Conservation (phyloP, 768 basidiomycete genomes). For the Tulasnella sp. region DNA sequence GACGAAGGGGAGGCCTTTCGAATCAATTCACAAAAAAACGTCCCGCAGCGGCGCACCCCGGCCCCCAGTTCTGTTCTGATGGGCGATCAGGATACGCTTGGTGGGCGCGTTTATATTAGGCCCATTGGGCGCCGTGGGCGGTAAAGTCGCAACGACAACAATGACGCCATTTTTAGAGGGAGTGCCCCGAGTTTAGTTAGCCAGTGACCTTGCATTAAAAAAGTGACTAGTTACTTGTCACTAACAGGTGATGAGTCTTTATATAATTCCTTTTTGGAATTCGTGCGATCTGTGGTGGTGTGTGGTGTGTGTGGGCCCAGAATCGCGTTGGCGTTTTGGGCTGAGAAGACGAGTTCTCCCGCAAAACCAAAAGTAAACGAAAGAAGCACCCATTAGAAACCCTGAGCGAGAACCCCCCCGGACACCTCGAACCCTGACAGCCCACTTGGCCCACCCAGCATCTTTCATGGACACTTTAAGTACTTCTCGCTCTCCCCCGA, state of each 20-base stretch:
- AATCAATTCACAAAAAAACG: not conserved
- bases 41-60: not conserved
- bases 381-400: not conserved
- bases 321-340: not conserved
- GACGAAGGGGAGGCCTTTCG: not conserved
- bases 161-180: not conserved
- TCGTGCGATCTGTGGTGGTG: not conserved
- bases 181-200: not conserved
- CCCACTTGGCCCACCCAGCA: constrained; percentile 7
- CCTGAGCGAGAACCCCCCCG: not conserved
- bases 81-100: not conserved
- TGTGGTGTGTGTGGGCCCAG: not conserved
- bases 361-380: constrained; percentile 1
- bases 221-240: too few species aligned
- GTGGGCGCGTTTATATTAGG: not conserved
- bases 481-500: not conserved
- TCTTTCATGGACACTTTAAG: constrained; percentile 1
- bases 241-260: too few species aligned
- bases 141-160: not conserved
- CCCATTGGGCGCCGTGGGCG: not conserved
- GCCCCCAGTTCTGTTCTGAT: not conserved
- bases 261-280: too few species aligned
- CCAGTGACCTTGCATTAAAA: not conserved
- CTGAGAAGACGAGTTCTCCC: constrained; percentile 10
- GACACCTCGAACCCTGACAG: constrained; percentile 1